Evolutionary conservation across 1,139 yeast species (phyloP).

Genomic region (Keqinozyma sinolaborantium): DNA sequence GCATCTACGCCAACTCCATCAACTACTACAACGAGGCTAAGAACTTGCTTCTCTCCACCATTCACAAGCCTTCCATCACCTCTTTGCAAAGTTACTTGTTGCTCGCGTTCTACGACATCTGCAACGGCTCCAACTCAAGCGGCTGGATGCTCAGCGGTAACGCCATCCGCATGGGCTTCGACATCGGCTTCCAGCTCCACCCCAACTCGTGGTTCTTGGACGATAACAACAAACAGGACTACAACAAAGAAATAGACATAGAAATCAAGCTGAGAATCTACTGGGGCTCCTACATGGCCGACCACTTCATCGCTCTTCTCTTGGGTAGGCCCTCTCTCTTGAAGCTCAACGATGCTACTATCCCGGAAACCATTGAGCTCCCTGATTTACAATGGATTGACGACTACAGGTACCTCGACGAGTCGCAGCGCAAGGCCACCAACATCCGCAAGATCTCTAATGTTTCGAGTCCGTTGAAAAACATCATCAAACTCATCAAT

Average conservation of each 20-base stretch:
- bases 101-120: slow-evolving; percentile 38
- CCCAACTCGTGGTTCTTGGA: slow-evolving; percentile 56
- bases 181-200: slow-evolving; percentile 60
- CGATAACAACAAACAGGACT: slow-evolving; percentile 8
- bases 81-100: slow-evolving; percentile 14
- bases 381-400: slow-evolving; percentile 60
- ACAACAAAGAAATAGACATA: slow-evolving; percentile 35
- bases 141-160: slow-evolving; percentile 64
- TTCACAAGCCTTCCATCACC: slow-evolving; percentile 24
- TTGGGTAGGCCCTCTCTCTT: slow-evolving; percentile 58
- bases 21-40: slow-evolving; percentile 49
- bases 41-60: slow-evolving; percentile 31
- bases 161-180: slow-evolving; percentile 64
- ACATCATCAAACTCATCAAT: slow-evolving; percentile 46
- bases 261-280: slow-evolving; percentile 58
- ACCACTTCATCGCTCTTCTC: slow-evolving; percentile 56
- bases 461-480: slow-evolving; percentile 46
- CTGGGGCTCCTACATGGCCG: slow-evolving; percentile 68
- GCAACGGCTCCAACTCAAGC: slow-evolving; percentile 51
- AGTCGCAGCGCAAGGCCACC: slow-evolving; percentile 11
- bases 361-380: slow-evolving; percentile 58
- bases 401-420: slow-evolving; percentile 36
- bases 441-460: slow-evolving; percentile 24
- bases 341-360: slow-evolving; percentile 55
- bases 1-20: slow-evolving; percentile 32